Evolutionary conservation across 1,139 yeast genomes (phyloP).

Genomic region (Pneumocystis oryctolagi): DNA sequence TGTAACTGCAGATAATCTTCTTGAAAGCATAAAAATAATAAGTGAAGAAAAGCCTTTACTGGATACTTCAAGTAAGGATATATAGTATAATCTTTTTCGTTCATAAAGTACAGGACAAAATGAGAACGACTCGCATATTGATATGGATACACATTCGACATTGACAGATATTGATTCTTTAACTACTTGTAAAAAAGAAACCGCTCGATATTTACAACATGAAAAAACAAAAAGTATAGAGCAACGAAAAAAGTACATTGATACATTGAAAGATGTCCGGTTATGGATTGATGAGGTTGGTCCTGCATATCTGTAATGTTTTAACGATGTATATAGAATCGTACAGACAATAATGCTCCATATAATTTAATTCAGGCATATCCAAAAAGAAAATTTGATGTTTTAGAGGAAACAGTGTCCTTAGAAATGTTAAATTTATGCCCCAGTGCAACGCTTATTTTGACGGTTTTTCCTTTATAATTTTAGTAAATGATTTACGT

Average conservation of each 20-base stretch:
- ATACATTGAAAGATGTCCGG: constrained; percentile 40
- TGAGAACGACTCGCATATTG: background rate
- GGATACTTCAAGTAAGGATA: background rate
- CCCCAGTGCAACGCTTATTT: constrained; percentile 53
- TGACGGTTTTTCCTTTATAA: constrained; percentile 35
- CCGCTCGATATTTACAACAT: background rate
- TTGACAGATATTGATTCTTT: background rate
- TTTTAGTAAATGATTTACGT: constrained; percentile 19
- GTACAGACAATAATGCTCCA: constrained; percentile 36
- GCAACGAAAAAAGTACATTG: background rate
- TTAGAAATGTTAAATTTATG: constrained; percentile 37
- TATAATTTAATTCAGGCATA: constrained; percentile 35
- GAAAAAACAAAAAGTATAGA: background rate
- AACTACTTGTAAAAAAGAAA: background rate
- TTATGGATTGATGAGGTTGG: constrained; percentile 38
- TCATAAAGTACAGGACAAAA: background rate
- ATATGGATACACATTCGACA: background rate
- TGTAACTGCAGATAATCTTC: background rate
- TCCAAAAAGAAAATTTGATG: constrained; percentile 34
- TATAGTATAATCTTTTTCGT: background rate
- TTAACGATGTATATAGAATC: constrained; percentile 16
- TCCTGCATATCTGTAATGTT: background rate
- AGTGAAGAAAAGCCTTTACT: background rate
- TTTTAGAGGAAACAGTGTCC: constrained; percentile 32
- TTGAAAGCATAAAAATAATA: background rate